phyloP scores from a whole-genome alignment of 371 early-diverging fungal species.

The Entomophthora muscae region DNA sequence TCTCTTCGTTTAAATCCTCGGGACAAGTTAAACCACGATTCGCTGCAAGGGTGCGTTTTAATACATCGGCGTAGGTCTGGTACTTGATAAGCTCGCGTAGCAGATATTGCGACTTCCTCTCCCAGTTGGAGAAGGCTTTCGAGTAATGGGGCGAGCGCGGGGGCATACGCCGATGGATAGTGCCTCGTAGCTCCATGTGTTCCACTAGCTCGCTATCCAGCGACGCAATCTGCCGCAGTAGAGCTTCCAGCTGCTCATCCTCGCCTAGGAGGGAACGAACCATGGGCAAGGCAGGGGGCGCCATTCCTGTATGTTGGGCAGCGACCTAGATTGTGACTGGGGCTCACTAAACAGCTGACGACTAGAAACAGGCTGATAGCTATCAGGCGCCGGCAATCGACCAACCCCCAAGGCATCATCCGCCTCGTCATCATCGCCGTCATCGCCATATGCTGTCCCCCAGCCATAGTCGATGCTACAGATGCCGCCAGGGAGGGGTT shows the following conservation, averaged over 20 bases:
- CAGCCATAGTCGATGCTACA: conserved; percentile 82
- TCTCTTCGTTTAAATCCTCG: background rate
- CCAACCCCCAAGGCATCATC: conserved; percentile 13
- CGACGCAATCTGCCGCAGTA: conserved; percentile 20
- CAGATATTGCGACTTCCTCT: conserved; percentile 60
- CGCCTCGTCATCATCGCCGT: conserved; percentile 17
- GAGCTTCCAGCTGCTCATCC: conserved; percentile 20
- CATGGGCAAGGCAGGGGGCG: conserved; percentile 11
- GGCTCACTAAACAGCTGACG: background rate
- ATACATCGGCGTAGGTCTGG: conserved; percentile 56
- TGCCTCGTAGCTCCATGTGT: conserved; percentile 25
- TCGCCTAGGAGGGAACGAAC: conserved; percentile 13
- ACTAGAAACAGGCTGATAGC: conserved; percentile 3
- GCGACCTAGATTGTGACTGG: conserved; percentile 12
- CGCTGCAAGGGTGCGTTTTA: conserved; percentile 40
- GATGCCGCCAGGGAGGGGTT: conserved; percentile 65
- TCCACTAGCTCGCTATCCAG: conserved; percentile 24
- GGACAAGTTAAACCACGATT: conserved; percentile 1
- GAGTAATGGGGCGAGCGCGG: conserved; percentile 32
- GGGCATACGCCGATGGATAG: conserved; percentile 26
- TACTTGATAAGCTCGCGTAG: conserved; percentile 77
- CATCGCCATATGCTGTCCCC: conserved; percentile 40
- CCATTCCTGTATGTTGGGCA: conserved; percentile 9
- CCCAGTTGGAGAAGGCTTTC: conserved; percentile 72
- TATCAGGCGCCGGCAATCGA: conserved; percentile 12